These are phyloP conservation scores for Lodderomyces pseudojiufengensis DNA, from an alignment of 1,139 yeast genomes.

Conservation along the genomic window DNA sequence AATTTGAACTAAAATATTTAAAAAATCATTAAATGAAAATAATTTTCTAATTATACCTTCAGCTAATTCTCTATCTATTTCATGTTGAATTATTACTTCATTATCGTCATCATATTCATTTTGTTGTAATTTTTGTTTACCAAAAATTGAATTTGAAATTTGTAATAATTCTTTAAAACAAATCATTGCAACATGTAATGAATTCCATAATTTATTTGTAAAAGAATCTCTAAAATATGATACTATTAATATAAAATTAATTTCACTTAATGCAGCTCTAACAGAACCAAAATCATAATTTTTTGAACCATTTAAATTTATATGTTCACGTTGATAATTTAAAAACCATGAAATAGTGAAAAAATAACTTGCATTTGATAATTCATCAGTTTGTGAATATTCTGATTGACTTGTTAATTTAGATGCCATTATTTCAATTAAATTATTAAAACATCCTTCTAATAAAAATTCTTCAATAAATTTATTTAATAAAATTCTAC, in stretches of 20 bases:
- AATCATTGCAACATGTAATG: constrained; percentile 68
- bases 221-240: constrained; percentile 53
- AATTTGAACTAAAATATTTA: constrained; percentile 54
- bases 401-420: constrained; percentile 24
- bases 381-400: constrained; percentile 30
- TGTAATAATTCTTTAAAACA: constrained; percentile 64
- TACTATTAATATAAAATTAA: constrained; percentile 58
- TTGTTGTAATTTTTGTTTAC: constrained; percentile 33
- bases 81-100: constrained; percentile 49
- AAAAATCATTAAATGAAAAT: constrained; percentile 64
- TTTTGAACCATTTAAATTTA: constrained; percentile 18
- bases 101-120: constrained; percentile 10
- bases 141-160: constrained; percentile 50
- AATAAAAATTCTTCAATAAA: constrained; percentile 51
- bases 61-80: constrained; percentile 45
- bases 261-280: constrained; percentile 64
- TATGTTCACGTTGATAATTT: constrained; percentile 31
- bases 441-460: constrained; percentile 73
- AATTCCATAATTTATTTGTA: constrained; percentile 50
- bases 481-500: constrained; percentile 38
- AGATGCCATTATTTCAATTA: constrained; percentile 35
- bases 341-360: constrained; percentile 71
- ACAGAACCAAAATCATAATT: constrained; percentile 55
- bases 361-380: constrained; percentile 49
- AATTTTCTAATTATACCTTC: constrained; percentile 46